Percentiles rank a stretch among this genome's conserved stretches.
Conservation (phyloP, 495 filamentous ascomycete genomes). For the Rhypophila decipiens region DNA sequence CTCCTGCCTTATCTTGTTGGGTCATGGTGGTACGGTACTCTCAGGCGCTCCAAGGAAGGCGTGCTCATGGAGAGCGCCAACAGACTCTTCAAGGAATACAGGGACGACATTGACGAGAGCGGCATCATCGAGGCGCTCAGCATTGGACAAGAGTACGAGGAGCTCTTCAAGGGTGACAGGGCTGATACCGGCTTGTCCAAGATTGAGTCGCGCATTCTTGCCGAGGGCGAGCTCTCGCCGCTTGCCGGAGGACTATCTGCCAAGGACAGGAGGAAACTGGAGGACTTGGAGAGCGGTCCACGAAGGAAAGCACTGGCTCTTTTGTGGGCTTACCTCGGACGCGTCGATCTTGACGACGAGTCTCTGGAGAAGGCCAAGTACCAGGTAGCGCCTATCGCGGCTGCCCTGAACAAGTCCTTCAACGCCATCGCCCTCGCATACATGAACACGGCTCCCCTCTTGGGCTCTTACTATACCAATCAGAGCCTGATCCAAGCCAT, state of each 20-base stretch:
- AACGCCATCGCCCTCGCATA: conserved; percentile 80
- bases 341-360: conserved; percentile 67
- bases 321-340: conserved; percentile 90
- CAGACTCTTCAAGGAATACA: conserved; percentile 86
- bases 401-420: conserved; percentile 79
- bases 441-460: conserved; percentile 71
- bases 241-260: conserved; percentile 52
- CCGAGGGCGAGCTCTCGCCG: conserved; percentile 44
- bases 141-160: conserved; percentile 70
- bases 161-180: conserved; percentile 60
- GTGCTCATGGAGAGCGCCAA: conserved; percentile 88
- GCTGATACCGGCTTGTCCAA: conserved; percentile 70
- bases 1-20: conserved; percentile 90
- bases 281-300: conserved; percentile 61
- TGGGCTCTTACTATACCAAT: conserved; percentile 72
- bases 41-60: conserved; percentile 83
- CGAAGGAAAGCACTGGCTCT: conserved; percentile 82
- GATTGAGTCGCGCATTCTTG: conserved; percentile 70
- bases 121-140: conserved; percentile 76
- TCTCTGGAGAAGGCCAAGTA: conserved; percentile 66
- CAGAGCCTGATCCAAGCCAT: conserved; percentile 89
- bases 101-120: conserved; percentile 71
- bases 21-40: conserved; percentile 97
- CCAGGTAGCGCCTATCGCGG: conserved; percentile 79
- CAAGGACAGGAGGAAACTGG: conserved; percentile 64